Evolutionary conservation across 2,329 filamentous ascomycete species (phyloP).

Genomic region (Penicillium occitanis): DNA sequence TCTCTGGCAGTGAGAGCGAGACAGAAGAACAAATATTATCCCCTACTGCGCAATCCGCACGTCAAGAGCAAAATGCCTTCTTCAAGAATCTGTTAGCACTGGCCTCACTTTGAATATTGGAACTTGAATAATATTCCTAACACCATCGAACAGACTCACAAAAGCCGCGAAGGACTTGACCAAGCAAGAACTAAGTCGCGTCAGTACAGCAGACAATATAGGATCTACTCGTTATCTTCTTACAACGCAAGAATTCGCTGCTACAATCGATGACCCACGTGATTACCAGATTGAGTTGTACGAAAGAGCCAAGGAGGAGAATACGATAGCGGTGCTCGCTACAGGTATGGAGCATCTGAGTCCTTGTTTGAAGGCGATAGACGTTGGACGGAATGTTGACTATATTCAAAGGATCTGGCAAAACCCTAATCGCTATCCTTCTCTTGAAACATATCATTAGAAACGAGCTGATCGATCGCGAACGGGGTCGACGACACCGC

Average conservation of each 20-base stretch:
- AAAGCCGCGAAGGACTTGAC: slow-evolving; percentile 46
- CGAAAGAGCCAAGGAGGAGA: slow-evolving; percentile 77
- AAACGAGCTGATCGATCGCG: slow-evolving; percentile 71
- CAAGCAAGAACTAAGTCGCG: slow-evolving; percentile 39
- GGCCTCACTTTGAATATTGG: background rate
- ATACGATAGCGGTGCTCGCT: slow-evolving; percentile 89
- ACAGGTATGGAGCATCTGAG: slow-evolving; percentile 49
- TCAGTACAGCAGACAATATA: slow-evolving; percentile 41
- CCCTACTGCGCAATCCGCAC: slow-evolving; percentile 27
- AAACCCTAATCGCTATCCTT: slow-evolving; percentile 91
- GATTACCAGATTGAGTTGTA: slow-evolving; percentile 94
- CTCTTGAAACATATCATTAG: slow-evolving; percentile 75
- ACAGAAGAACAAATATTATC: slow-evolving; percentile 29
- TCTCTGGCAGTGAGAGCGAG: slow-evolving; percentile 31
- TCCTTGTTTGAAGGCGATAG: background rate
- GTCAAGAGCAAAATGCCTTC: slow-evolving; percentile 51
- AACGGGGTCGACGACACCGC: slow-evolving; percentile 58
- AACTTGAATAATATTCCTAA: background rate
- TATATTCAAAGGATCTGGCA: slow-evolving; percentile 68
- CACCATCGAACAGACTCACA: slow-evolving; percentile 33
- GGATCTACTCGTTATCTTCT: slow-evolving; percentile 57
- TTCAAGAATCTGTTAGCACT: slow-evolving; percentile 50
- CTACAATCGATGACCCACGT: slow-evolving; percentile 72
- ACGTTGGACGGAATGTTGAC: background rate
- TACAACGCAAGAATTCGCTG: slow-evolving; percentile 51